These are phyloP conservation scores for Bipolaris oryzae DNA, from an alignment of 2,329 filamentous ascomycete genomes.

Conservation along the genomic window DNA sequence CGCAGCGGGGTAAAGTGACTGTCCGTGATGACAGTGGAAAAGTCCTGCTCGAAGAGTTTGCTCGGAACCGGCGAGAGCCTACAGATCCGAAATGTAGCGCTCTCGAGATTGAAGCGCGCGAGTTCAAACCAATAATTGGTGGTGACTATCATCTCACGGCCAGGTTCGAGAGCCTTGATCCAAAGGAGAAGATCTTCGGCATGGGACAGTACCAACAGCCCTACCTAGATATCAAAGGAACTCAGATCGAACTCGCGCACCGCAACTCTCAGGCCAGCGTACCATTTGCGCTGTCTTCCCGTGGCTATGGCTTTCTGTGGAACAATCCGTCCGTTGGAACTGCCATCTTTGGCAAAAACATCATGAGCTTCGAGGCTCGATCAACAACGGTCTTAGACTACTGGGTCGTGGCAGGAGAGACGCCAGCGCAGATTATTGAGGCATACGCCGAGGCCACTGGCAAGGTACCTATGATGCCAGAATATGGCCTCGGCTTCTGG, in stretches of 20 bases:
- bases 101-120: constrained; percentile 62
- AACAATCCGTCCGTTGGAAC: constrained; percentile 68
- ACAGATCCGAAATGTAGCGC: constrained; percentile 65
- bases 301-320: constrained; percentile 69
- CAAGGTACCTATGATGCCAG: constrained; percentile 67
- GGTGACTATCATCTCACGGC: constrained; percentile 63
- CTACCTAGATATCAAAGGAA: constrained; percentile 66
- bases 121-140: constrained; percentile 61
- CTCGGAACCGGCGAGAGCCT: constrained; percentile 57
- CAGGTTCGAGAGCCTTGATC: constrained; percentile 62
- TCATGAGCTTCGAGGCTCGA: constrained; percentile 66
- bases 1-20: constrained; percentile 57
- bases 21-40: constrained; percentile 52
- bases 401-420: constrained; percentile 66
- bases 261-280: constrained; percentile 70
- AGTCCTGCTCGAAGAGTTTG: constrained; percentile 60
- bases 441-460: constrained; percentile 64
- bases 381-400: constrained; percentile 66
- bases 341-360: constrained; percentile 65
- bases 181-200: constrained; percentile 67
- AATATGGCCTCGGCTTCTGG: constrained; percentile 72
- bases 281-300: constrained; percentile 65
- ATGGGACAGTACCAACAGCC: constrained; percentile 74
- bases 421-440: constrained; percentile 62
- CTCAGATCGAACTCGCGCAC: constrained; percentile 68